Conservation (phyloP, 257 asterid species). For the Gynochthodes officinalis region DNA sequence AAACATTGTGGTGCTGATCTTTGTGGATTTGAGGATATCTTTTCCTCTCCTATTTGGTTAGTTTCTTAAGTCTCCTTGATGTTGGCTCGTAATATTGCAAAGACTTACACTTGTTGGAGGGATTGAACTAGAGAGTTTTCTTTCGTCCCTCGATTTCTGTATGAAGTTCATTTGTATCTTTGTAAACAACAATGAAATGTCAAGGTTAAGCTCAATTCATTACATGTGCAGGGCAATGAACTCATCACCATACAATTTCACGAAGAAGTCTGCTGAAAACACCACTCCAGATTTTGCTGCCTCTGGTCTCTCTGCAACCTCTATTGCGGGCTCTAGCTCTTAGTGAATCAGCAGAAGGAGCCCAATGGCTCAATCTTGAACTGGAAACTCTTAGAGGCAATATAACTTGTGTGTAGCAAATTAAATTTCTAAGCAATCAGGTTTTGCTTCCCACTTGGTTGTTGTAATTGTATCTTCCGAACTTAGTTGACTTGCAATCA, state of each 20-base stretch:
- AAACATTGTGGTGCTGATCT: not conserved
- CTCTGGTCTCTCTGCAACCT: conserved; percentile 40
- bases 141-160: not conserved
- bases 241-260: conserved; percentile 52
- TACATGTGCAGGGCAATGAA: conserved; percentile 47
- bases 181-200: not conserved
- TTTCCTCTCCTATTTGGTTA: not conserved
- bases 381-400: conserved; percentile 1
- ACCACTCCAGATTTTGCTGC: conserved; percentile 35
- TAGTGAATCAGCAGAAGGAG: conserved; percentile 29
- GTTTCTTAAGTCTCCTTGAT: not conserved
- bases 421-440: conserved; percentile 3
- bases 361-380: conserved; percentile 5
- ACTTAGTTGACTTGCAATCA: not conserved
- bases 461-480: conserved; percentile 14
- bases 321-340: conserved; percentile 43
- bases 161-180: not conserved
- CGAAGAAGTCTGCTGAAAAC: conserved; percentile 33
- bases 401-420: conserved; percentile 21
- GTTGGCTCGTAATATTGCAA: not conserved
- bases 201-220: not conserved
- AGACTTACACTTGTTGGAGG: not conserved
- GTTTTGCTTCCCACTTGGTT: conserved; percentile 13
- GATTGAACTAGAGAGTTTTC: not conserved
- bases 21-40: not conserved